Evolutionary conservation across 2,329 filamentous ascomycete genomes (phyloP).

Genomic region (Chalaropsis thielavioides): DNA sequence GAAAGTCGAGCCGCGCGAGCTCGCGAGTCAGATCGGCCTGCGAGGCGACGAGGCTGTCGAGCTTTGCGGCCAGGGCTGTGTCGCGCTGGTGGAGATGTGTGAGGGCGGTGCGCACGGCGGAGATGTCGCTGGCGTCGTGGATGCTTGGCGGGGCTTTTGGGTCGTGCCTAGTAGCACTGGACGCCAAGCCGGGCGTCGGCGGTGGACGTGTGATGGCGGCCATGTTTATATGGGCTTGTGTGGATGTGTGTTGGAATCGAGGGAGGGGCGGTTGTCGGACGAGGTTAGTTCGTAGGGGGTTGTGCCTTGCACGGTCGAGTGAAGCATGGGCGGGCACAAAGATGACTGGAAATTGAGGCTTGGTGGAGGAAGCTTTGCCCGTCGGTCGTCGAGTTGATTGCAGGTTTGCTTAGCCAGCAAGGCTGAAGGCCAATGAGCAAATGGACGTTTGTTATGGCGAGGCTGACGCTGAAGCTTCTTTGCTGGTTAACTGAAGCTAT

Average conservation of each 20-base stretch:
- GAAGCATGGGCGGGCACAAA: neutral
- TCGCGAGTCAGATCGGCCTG: slow-evolving; percentile 80
- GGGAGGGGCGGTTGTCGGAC: neutral
- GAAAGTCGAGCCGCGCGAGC: slow-evolving; percentile 70
- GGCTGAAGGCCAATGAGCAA: neutral
- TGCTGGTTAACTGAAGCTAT: neutral
- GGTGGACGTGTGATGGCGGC: slow-evolving; percentile 10
- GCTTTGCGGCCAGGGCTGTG: slow-evolving; percentile 53
- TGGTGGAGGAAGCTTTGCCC: neutral
- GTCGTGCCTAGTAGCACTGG: slow-evolving; percentile 17
- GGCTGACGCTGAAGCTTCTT: neutral
- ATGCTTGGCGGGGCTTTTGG: slow-evolving; percentile 29
- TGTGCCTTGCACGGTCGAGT: too few species aligned
- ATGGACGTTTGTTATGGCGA: neutral
- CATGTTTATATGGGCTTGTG: slow-evolving; percentile 12
- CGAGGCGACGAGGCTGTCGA: slow-evolving; percentile 64
- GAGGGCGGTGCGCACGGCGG: slow-evolving; percentile 68
- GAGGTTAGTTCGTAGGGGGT: neutral
- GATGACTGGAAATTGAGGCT: neutral
- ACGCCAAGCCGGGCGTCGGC: slow-evolving; percentile 14
- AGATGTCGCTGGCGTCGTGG: slow-evolving; percentile 56
- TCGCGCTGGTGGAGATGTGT: slow-evolving; percentile 63
- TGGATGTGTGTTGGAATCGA: slow-evolving; percentile 16
- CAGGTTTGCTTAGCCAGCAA: neutral
- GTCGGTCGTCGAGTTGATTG: neutral